Evolutionary conservation across 805 yeast genomes (phyloP).

Genomic region (Saturnispora quitensis): DNA sequence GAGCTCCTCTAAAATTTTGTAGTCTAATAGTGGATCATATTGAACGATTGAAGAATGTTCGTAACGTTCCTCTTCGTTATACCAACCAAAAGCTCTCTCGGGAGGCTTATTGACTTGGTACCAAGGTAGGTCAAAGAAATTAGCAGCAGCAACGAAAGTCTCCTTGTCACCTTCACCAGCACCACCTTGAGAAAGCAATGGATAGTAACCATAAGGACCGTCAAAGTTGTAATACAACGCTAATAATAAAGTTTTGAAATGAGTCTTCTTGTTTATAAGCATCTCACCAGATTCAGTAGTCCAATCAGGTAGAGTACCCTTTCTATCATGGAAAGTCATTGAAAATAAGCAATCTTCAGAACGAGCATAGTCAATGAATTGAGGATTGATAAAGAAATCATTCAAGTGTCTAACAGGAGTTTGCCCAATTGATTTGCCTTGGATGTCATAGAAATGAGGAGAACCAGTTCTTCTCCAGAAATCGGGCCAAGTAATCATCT

Average conservation of each 20-base stretch:
- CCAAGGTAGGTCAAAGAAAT: constrained; percentile 37
- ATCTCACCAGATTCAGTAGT: constrained; percentile 70
- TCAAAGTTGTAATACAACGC: constrained; percentile 55
- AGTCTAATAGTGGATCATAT: constrained; percentile 28
- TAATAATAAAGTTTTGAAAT: constrained; percentile 47
- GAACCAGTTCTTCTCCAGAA: constrained; percentile 81
- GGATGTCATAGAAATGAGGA: constrained; percentile 62
- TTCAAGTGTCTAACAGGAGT: constrained; percentile 24
- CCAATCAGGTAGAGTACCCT: constrained; percentile 60
- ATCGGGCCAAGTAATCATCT: constrained; percentile 71
- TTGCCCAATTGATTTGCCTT: constrained; percentile 41
- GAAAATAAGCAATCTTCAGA: constrained; percentile 24
- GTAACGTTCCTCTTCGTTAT: constrained; percentile 22
- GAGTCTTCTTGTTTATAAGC: constrained; percentile 49
- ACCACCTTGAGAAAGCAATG: constrained; percentile 61
- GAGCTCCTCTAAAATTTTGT: constrained; percentile 20
- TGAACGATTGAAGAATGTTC: constrained; percentile 30
- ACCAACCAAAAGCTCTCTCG: constrained; percentile 28
- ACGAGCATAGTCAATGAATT: constrained; percentile 26
- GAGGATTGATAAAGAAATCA: constrained; percentile 26
- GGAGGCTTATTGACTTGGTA: constrained; percentile 43
- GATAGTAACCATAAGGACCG: constrained; percentile 63
- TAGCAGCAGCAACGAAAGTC: constrained; percentile 67
- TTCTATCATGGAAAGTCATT: constrained; percentile 52
- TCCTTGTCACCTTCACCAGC: constrained; percentile 82